These are phyloP conservation scores for Polyrhizophydium stewartii DNA, from an alignment of 371 early-diverging fungal genomes.

Conservation along the genomic window DNA sequence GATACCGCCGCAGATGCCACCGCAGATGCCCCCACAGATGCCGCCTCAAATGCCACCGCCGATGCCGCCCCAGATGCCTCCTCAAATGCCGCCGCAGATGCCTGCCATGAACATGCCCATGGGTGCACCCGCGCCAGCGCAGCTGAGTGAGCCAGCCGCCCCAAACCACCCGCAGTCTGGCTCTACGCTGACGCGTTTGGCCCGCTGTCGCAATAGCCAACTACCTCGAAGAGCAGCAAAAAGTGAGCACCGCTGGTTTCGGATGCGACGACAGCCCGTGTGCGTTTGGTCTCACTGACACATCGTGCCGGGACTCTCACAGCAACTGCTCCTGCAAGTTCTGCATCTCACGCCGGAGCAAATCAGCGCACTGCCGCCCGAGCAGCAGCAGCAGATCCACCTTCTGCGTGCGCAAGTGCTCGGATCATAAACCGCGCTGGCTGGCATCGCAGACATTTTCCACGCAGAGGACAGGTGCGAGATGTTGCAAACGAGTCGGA, in stretches of 20 bases:
- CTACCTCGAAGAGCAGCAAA: conserved; percentile 43
- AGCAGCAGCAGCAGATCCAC: conserved; percentile 50
- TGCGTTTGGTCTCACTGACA: neutral
- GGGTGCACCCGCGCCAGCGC: neutral
- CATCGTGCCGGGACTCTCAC: neutral
- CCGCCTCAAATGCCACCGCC: neutral
- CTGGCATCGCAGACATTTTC: too few species aligned
- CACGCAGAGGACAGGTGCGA: too few species aligned
- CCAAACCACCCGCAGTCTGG: too few species aligned
- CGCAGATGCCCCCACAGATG: neutral
- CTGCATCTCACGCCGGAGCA: conserved; percentile 56
- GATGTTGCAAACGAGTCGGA: too few species aligned
- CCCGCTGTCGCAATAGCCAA: neutral
- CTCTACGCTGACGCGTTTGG: neutral
- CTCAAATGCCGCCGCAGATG: neutral
- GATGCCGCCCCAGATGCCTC: neutral
- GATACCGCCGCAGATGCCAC: too few species aligned
- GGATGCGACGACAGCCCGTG: neutral
- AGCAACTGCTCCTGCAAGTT: conserved; percentile 51
- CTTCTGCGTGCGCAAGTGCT: conserved; percentile 24
- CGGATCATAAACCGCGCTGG: too few species aligned
- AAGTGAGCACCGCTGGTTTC: too few species aligned
- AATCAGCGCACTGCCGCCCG: conserved; percentile 52
- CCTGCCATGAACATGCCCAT: neutral
- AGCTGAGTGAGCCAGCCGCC: neutral